Conservation (phyloP, 495 filamentous ascomycete species). For the Articulospora tetracladia region DNA sequence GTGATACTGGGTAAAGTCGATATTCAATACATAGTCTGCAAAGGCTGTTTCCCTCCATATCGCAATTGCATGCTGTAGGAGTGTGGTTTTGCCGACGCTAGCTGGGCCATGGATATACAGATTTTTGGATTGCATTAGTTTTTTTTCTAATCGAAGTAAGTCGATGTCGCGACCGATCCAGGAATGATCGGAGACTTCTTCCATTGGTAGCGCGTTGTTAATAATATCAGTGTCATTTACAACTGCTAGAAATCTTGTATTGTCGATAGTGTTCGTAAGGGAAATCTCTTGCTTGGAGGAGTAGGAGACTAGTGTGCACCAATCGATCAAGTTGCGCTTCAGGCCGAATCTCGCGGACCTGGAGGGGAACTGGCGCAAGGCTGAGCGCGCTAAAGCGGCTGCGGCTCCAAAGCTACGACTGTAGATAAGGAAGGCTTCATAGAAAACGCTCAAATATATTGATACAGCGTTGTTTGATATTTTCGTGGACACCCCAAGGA, state of each 20-base stretch:
- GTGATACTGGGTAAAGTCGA: constrained; percentile 3
- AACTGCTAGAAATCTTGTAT: not conserved
- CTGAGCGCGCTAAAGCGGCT: not conserved
- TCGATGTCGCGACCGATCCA: constrained; percentile 12
- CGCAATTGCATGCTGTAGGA: not conserved
- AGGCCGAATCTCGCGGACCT: constrained; percentile 2
- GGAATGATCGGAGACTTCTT: too few species aligned
- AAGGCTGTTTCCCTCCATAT: constrained; percentile 6
- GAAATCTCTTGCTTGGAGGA: not conserved
- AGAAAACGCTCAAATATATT: constrained; percentile 3
- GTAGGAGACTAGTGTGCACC: constrained; percentile 1
- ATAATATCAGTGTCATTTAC: not conserved
- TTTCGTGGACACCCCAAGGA: constrained; percentile 8
- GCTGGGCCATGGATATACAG: constrained; percentile 3
- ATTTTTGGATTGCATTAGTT: not conserved
- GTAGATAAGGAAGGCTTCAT: not conserved
- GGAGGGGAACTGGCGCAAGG: not conserved
- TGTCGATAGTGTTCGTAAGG: not conserved
- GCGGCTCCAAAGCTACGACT: not conserved
- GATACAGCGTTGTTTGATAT: not conserved
- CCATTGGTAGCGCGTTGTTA: not conserved
- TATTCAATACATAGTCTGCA: constrained; percentile 3
- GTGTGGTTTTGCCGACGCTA: constrained; percentile 7
- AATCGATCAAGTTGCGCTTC: not conserved
- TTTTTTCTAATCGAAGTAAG: constrained; percentile 8